Evolutionary conservation across 495 filamentous ascomycete genomes (phyloP), one percentile per base, ranked within the genome.

Genomic region (Lasiosphaeria hispida): DNA sequence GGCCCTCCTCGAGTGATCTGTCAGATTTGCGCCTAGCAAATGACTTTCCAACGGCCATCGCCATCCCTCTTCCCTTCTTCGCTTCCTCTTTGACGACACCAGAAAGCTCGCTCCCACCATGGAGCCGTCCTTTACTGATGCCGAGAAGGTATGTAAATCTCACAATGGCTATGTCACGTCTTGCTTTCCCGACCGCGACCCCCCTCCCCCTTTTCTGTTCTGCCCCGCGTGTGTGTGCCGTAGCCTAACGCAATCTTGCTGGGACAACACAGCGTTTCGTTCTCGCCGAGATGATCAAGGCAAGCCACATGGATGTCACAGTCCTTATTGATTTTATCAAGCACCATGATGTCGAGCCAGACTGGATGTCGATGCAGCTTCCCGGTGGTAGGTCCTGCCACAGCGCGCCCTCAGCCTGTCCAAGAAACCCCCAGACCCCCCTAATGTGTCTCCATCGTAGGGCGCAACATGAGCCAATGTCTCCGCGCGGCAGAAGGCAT

Each of bases 251-350:
- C 56, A 59, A 45, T 53, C 14, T 11, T 63, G 7, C 40, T 43
- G 50, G 34, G 34, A 23, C 50, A 43, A 23, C 50, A 43, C 69
- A 83, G 80, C 78, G 80, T 66, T 80, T 79, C 67, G 65, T 82
- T 60, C 69, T 83, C 49, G 76, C 74, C 66, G 79, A 83, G 71
- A 79, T 77, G 59, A 74, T 83, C 66, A 83, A 81, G 61, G 70
- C 69, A 61, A 80, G 75, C 70, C 63, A 69, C 23, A 71, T 83
- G 59, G 73, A 80, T 39, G 68, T 79, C 30, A 65, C 67, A 19
- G 64, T 65, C 38, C 66, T 79, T 23, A 69, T 79, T 44, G 88
- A 73, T n/a, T 75, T 79, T 45, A 71, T 78, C 66, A 76, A 71
- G 56, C 49, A 60, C 53, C 69, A 77, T 50, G 68, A 68, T 10